Conservation (phyloP, 164 flowering plant genomes). For the Litsea cubeba region DNA sequence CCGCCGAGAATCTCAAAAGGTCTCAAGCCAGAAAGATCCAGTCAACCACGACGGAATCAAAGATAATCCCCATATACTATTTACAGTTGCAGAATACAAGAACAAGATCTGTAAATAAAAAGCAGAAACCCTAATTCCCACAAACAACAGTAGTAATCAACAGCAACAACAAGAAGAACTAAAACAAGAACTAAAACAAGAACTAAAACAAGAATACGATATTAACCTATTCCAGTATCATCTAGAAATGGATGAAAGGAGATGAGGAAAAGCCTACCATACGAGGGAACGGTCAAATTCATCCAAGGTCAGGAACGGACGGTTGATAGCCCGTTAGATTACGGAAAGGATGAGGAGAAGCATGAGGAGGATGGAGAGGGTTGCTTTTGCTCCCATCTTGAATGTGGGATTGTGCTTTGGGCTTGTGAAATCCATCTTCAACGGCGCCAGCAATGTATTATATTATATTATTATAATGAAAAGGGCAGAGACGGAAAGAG, state of each 20-base stretch:
- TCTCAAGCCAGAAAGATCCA: not conserved
- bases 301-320: not conserved
- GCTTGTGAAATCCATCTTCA: slow-evolving; percentile 8
- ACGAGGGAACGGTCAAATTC: not conserved
- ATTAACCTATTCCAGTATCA: slow-evolving; percentile 32
- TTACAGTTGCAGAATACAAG: slow-evolving; percentile 7
- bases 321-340: slow-evolving; percentile 8
- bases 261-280: not conserved
- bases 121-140: not conserved
- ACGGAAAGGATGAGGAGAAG: slow-evolving; percentile 32
- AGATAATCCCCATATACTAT: not conserved
- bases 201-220: not conserved
- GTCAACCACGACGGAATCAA: not conserved
- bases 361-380: slow-evolving; percentile 19
- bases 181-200: not conserved
- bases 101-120: not conserved
- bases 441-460: not conserved
- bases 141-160: not conserved
- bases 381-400: slow-evolving; percentile 37
- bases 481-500: not conserved
- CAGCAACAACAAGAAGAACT: not conserved
- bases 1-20: slow-evolving; percentile 12
- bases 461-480: not conserved
- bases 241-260: slow-evolving; percentile 22
- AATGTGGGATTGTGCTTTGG: slow-evolving; percentile 7